Evolutionary conservation across 2,329 filamentous ascomycete species (phyloP), one percentile per base, ranked within the genome.

Genomic region (Fusarium coicis): DNA sequence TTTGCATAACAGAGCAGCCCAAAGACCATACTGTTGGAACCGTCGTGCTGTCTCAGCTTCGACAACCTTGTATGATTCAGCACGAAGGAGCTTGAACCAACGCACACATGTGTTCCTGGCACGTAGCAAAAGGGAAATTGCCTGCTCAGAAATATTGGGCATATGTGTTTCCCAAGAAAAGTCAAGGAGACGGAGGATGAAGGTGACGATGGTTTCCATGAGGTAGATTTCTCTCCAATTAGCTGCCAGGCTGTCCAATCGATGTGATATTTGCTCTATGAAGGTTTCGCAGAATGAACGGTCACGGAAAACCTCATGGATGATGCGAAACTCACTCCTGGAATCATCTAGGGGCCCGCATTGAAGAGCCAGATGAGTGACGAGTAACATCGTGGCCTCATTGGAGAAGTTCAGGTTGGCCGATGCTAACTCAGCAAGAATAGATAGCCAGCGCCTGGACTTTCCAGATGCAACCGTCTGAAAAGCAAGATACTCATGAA

Each of bases 351-450:
- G 34, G 6, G 89, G 89, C 0, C 92, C 92, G 4, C 83, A 84
- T 69, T 93, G 87, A 1, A 86, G 71, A 0, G 85, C 80, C 1
- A 93, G 79, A 15, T 89, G 85, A 4, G 81, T 80, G 5, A 93
- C 75, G 0, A 92, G 75, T 1, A 83, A 69, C 52, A 84, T 83
- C 0, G 87, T 87, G 0, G 86, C 84, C 26, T 89, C 85, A 0
- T 86, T 85, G n/a, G 87, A 89, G 70, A 93, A 89, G 70, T 92
- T 92, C 9, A 93, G 63, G 66, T 88, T 78, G 3, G 87, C 84
- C 0, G 86, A 85, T 0, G 83, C 87, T 6, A 90, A 73, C 62
- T 90, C 88, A 0, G 83, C 77, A 0, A 89, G 76, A 1, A 90
- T 81, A 2, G 82, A 79, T 2, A 83, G 70, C 88, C 88, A 90